These are phyloP conservation scores for Chalciporus piperatoides DNA, from an alignment of 1,284 basidiomycete genomes.

Conservation along the genomic window DNA sequence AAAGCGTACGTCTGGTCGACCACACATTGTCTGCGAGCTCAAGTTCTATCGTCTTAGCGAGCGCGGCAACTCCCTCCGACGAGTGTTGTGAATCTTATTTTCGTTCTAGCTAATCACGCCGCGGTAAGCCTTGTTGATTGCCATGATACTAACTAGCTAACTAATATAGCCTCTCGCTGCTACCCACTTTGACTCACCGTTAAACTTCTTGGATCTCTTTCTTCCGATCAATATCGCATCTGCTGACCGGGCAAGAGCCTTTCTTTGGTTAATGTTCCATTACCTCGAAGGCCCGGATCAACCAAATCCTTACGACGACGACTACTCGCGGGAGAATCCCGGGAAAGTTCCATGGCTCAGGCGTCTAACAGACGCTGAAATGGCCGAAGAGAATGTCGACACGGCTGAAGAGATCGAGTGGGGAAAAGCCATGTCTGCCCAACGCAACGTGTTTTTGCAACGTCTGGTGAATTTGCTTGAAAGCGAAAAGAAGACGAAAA, in stretches of 20 bases:
- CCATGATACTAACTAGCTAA: constrained; percentile 4
- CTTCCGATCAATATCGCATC: constrained; percentile 71
- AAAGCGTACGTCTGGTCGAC: constrained; percentile 44
- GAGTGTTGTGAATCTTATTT: constrained; percentile 74
- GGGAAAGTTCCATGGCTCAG: constrained; percentile 56
- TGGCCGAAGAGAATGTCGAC: constrained; percentile 62
- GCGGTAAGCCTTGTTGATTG: not conserved
- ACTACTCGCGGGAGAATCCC: constrained; percentile 44
- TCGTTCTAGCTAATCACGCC: constrained; percentile 63
- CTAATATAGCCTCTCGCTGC: constrained; percentile 56
- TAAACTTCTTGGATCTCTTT: constrained; percentile 82
- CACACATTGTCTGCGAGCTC: not conserved
- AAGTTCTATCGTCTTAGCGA: constrained; percentile 45
- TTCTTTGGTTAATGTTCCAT: constrained; percentile 77
- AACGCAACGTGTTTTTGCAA: constrained; percentile 60
- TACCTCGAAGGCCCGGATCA: constrained; percentile 62
- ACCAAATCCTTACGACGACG: constrained; percentile 66
- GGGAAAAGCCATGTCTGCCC: constrained; percentile 62
- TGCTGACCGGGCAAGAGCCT: constrained; percentile 64
- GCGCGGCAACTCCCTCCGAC: constrained; percentile 66
- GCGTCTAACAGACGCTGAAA: constrained; percentile 46
- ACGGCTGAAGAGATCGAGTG: constrained; percentile 62
- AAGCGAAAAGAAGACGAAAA: constrained; percentile 46
- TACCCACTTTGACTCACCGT: constrained; percentile 67
- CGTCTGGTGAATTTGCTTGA: constrained; percentile 50